Conservation (phyloP, 352 stramenopile genomes). For the Globisporangium recalcitrans region DNA sequence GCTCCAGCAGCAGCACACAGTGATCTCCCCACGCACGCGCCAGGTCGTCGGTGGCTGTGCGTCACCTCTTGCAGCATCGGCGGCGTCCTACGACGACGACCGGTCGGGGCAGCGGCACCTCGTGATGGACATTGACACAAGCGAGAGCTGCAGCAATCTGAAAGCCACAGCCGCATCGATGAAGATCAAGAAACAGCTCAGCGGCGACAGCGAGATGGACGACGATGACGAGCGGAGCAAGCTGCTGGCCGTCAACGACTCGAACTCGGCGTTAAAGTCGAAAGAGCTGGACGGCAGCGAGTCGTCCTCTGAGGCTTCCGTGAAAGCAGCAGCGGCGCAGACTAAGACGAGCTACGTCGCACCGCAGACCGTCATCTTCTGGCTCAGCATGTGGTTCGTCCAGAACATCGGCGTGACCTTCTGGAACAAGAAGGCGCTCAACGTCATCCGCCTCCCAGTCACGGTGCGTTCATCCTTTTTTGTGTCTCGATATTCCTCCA, state of each 20-base stretch:
- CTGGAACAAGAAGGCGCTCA: conserved; percentile 93
- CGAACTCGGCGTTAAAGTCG: neutral
- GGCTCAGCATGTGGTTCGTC: conserved; percentile 82
- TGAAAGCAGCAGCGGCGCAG: neutral
- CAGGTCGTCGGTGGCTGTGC: neutral
- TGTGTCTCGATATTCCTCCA: neutral
- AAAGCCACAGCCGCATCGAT: neutral
- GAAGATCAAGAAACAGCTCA: conserved; percentile 5
- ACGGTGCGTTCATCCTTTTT: conserved; percentile 21
- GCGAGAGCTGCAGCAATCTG: neutral
- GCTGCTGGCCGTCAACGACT: neutral
- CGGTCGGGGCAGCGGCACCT: neutral
- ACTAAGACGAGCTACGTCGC: conserved; percentile 76
- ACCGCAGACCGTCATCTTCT: conserved; percentile 63
- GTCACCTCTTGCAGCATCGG: neutral
- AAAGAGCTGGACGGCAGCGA: neutral
- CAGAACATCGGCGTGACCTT: conserved; percentile 94
- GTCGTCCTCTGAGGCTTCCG: neutral
- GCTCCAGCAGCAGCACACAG: neutral
- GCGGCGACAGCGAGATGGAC: conserved; percentile 1
- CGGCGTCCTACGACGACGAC: neutral
- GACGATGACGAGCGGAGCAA: neutral
- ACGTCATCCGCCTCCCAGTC: conserved; percentile 53
- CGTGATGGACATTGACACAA: neutral
- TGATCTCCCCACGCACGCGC: neutral